Evolutionary conservation across 306 rosid genomes (phyloP), one percentile per base, ranked within the genome.

Genomic region (Pyrus pyrifolia): DNA sequence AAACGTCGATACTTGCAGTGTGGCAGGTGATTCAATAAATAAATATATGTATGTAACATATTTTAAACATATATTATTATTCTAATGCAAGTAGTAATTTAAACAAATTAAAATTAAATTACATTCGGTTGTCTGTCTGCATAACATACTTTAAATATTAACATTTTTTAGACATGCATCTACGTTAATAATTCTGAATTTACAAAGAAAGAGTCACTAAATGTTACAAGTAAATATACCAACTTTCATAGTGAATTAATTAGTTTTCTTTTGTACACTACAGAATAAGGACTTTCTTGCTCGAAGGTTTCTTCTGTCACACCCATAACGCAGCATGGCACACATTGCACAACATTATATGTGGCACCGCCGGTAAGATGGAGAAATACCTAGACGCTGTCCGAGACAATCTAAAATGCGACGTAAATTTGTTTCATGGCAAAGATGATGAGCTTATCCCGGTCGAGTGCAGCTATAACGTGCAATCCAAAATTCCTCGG

Each of bases 271-370:
- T 58, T 64, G 18, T 21, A 27, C 2, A 12, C 31, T 13, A 23
- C 90, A 96, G 99, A 88, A 62, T 92, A 5, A 85, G 92, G 78
- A 84, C 89, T 2, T 96, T 87, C 79, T 83, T 96, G 86, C 81
- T 88, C 7, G 98, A 92, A 76, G 99, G 99, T n/a, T 96, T 92
- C 83, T 92, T 91, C 76, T 81, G 91, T n/a, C 99, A 96, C 78
- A 96, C 99, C 0, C 99, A 96, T 68, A 96, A 91, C 42, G 98
- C 99, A 15, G 98, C 99, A 4, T 96, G 99, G 99, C 99, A 96
- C 58, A 96, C 99, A 11, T 89, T 96, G 29, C 99, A 96, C 85
- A 96, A 96, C 80, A 85, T 96, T 6, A 92, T 96, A 8, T 93
- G 93, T 22, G 99, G 99, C 27, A 87, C 86, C 0, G 99, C 90